Evolutionary conservation across 83 land plant genomes (phyloP).

Genomic region (Picea abies): DNA sequence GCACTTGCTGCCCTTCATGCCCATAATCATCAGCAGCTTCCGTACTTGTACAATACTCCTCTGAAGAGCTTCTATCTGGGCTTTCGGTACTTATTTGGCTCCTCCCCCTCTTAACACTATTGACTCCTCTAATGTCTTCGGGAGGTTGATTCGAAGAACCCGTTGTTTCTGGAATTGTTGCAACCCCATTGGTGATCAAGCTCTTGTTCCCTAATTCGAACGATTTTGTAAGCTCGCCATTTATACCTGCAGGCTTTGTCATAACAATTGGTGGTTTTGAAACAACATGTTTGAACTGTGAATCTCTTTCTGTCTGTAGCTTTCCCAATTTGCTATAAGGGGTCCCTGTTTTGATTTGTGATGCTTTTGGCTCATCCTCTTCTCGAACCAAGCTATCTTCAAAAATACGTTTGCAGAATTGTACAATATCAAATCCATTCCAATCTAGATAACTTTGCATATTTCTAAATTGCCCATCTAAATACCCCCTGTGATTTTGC

Average conservation of each 20-base stretch:
- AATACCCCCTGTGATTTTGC: no score
- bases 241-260: no score
- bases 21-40: background rate
- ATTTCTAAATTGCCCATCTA: no score
- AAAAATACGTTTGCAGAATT: no score
- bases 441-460: no score
- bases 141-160: background rate
- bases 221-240: slow-evolving; percentile 3
- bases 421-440: no score
- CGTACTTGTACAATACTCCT: background rate
- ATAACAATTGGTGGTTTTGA: background rate
- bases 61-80: background rate
- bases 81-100: background rate
- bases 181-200: background rate
- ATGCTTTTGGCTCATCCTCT: no score
- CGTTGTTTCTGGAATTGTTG: background rate
- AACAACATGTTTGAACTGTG: background rate
- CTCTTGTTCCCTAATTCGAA: background rate
- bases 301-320: background rate
- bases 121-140: background rate
- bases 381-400: no score
- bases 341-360: no score
- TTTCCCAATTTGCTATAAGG: no score
- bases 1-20: background rate
- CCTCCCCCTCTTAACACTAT: background rate